phyloP scores from a whole-genome alignment of 2,329 filamentous ascomycete species.

The Colletotrichum musicola region DNA sequence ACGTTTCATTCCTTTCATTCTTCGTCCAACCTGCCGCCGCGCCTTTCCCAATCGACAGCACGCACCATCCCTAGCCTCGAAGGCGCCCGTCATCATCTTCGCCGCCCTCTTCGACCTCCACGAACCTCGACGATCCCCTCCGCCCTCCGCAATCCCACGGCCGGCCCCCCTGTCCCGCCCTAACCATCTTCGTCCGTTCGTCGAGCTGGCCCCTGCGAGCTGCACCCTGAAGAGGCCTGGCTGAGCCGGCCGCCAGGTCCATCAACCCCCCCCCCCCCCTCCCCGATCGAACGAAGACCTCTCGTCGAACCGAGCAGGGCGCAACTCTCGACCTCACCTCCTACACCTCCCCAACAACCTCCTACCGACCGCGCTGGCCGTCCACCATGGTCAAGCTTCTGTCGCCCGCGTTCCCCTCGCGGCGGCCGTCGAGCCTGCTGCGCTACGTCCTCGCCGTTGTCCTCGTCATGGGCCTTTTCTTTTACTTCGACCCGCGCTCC shows the following conservation, averaged over 20 bases:
- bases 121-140: neutral
- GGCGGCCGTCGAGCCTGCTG: conserved; percentile 63
- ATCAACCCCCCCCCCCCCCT: no score
- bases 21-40: no score
- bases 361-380: neutral
- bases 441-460: conserved; percentile 73
- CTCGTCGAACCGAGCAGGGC: neutral
- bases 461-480: conserved; percentile 59
- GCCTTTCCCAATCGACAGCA: no score
- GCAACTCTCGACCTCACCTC: neutral
- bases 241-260: conserved; percentile 35
- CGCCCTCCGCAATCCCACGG: neutral
- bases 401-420: conserved; percentile 56
- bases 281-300: neutral
- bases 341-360: neutral
- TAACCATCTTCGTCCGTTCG: neutral
- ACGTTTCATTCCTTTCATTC: no score
- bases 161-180: neutral
- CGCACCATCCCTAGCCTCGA: neutral
- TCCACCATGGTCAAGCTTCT: conserved; percentile 46
- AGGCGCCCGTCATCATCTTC: neutral
- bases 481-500: conserved; percentile 44
- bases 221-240: conserved; percentile 30
- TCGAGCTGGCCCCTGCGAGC: conserved; percentile 1
- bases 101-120: neutral